Conservation (phyloP, 768 basidiomycete species). For the Austroboletus eburneus region DNA sequence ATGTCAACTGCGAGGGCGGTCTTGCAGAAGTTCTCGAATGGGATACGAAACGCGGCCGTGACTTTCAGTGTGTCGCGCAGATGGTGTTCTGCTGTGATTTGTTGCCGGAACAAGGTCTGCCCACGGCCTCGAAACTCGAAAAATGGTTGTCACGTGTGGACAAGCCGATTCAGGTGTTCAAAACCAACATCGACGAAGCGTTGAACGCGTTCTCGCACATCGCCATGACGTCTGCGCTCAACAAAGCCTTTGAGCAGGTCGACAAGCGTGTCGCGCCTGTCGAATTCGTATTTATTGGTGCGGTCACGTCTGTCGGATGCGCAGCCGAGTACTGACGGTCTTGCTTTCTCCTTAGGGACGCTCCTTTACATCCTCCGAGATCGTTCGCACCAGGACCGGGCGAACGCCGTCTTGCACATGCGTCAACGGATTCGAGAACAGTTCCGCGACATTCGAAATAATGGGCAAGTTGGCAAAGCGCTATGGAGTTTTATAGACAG, state of each 20-base stretch:
- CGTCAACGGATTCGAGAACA: constrained; percentile 51
- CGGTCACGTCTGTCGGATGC: constrained; percentile 8
- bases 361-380: constrained; percentile 54
- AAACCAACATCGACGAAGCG: constrained; percentile 47
- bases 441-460: constrained; percentile 64
- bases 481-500: constrained; percentile 57
- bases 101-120: constrained; percentile 42
- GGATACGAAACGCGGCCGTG: constrained; percentile 66
- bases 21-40: constrained; percentile 54
- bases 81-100: constrained; percentile 64
- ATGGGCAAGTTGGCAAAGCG: constrained; percentile 47
- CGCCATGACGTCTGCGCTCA: constrained; percentile 38
- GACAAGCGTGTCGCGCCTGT: constrained; percentile 63
- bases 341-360: constrained; percentile 47
- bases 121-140: constrained; percentile 55
- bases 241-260: constrained; percentile 50
- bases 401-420: constrained; percentile 53
- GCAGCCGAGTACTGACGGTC: neutral
- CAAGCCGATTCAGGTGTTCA: constrained; percentile 46
- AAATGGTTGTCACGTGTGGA: constrained; percentile 36
- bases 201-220: constrained; percentile 54
- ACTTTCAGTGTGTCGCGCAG: constrained; percentile 72
- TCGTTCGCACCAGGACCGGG: constrained; percentile 40
- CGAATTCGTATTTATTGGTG: constrained; percentile 81
- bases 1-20: constrained; percentile 56